These are phyloP conservation scores for Coemansia sp. DNA, from an alignment of 192 early-diverging fungal genomes.

Conservation along the genomic window DNA sequence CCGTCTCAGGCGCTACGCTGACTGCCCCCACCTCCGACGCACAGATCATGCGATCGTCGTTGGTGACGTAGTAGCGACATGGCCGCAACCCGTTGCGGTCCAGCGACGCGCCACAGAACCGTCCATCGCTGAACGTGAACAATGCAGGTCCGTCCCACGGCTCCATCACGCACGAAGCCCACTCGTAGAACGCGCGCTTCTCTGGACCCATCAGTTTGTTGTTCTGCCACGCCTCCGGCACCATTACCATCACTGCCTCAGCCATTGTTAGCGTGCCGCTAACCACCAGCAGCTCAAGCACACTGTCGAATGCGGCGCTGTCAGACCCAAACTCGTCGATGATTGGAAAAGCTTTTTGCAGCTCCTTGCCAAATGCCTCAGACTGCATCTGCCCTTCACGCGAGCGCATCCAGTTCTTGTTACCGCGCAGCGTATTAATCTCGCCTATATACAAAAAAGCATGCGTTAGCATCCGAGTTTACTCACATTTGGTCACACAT, in stretches of 20 bases:
- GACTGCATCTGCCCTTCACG: slow-evolving; percentile 92
- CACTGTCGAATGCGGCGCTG: slow-evolving; percentile 96
- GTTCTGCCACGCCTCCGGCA: slow-evolving; percentile 98
- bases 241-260: slow-evolving; percentile 98
- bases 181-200: slow-evolving; percentile 93
- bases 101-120: slow-evolving; percentile 95
- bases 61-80: slow-evolving; percentile 95
- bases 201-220: slow-evolving; percentile 74
- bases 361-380: slow-evolving; percentile 70
- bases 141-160: slow-evolving; percentile 98
- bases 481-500: background rate
- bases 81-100: slow-evolving; percentile 98
- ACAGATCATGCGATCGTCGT: slow-evolving; percentile 93
- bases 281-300: slow-evolving; percentile 89
- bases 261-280: slow-evolving; percentile 89
- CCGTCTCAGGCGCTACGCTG: slow-evolving; percentile 70
- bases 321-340: slow-evolving; percentile 96
- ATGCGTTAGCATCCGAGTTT: background rate
- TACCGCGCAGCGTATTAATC: slow-evolving; percentile 97
- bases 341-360: slow-evolving; percentile 86
- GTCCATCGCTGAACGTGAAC: slow-evolving; percentile 97
- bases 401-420: slow-evolving; percentile 99
- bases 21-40: slow-evolving; percentile 96
- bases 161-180: slow-evolving; percentile 97
- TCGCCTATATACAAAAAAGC: slow-evolving; percentile 58